phyloP scores from a whole-genome alignment of 1,139 yeast species.

The Candida glucosophila region DNA sequence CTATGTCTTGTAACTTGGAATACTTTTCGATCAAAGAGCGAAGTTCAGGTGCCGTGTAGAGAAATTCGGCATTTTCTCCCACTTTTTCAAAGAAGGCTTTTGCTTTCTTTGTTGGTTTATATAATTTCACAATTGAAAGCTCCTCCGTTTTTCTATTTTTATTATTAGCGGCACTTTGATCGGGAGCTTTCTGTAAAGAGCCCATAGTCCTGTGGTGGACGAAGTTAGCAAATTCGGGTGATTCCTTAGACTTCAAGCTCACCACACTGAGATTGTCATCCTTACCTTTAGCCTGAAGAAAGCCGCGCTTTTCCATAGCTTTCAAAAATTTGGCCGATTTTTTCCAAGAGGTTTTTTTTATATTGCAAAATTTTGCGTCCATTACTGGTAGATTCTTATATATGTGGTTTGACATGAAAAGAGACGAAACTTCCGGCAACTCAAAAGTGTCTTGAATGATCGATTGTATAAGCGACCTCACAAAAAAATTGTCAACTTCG shows the following conservation, averaged over 20 bases:
- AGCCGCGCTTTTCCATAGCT: constrained; percentile 70
- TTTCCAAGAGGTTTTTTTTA: constrained; percentile 85
- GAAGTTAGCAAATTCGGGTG: constrained; percentile 47
- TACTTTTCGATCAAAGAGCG: constrained; percentile 46
- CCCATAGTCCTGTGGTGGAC: constrained; percentile 41
- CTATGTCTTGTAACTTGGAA: constrained; percentile 43
- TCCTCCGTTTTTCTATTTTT: constrained; percentile 14
- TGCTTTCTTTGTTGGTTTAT: constrained; percentile 47
- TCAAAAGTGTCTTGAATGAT: constrained; percentile 49
- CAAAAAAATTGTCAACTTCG: constrained; percentile 74
- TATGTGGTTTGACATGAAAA: constrained; percentile 63
- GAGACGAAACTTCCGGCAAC: constrained; percentile 61
- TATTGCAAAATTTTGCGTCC: constrained; percentile 46
- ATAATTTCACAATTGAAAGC: constrained; percentile 31
- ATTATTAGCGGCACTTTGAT: constrained; percentile 3
- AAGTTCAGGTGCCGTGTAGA: constrained; percentile 48
- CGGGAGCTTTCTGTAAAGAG: constrained; percentile 5
- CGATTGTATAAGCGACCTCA: constrained; percentile 60
- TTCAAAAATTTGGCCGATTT: constrained; percentile 80
- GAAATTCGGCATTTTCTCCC: constrained; percentile 24
- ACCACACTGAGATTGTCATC: constrained; percentile 60
- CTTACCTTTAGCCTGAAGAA: constrained; percentile 63
- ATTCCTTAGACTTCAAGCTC: constrained; percentile 39
- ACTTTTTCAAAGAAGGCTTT: constrained; percentile 42
- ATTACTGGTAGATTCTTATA: constrained; percentile 61